A percentile compares a stretch with the other conserved stretches of the same genome.
phyloP scores from a whole-genome alignment of 2,329 filamentous ascomycete genomes.

The Dactylellina cionopaga region DNA sequence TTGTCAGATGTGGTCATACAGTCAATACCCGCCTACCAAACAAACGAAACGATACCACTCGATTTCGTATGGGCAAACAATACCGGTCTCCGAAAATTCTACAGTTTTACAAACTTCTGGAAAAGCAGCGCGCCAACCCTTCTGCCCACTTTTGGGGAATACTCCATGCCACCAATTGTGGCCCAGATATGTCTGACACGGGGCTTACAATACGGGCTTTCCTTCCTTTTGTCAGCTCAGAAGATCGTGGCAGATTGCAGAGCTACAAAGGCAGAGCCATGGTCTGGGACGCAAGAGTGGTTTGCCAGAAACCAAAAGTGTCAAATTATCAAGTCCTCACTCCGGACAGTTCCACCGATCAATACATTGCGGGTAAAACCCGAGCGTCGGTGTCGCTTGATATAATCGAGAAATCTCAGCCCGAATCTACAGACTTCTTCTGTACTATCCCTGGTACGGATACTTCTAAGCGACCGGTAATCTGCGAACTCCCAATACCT shows the following conservation, averaged over 20 bases:
- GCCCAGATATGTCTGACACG: not conserved
- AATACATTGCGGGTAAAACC: too few species aligned
- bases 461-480: too few species aligned
- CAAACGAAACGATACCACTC: not conserved
- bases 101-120: too few species aligned
- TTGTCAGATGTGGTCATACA: slow-evolving; percentile 9
- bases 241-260: slow-evolving; percentile 1
- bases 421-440: not conserved
- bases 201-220: slow-evolving; percentile 8
- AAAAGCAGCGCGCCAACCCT: not conserved
- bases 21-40: not conserved
- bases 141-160: slow-evolving; percentile 3
- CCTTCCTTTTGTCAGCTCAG: not conserved
- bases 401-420: not conserved
- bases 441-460: not conserved
- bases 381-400: not conserved
- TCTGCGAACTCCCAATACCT: slow-evolving; percentile 8
- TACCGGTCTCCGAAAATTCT: not conserved
- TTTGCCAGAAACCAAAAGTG: slow-evolving; percentile 13
- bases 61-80: not conserved
- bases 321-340: not conserved
- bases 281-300: slow-evolving; percentile 15
- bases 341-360: too few species aligned
- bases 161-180: not conserved
- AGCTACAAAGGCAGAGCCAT: not conserved